Conservation (phyloP, 352 stramenopile genomes). For the Pythium dissotocum region DNA sequence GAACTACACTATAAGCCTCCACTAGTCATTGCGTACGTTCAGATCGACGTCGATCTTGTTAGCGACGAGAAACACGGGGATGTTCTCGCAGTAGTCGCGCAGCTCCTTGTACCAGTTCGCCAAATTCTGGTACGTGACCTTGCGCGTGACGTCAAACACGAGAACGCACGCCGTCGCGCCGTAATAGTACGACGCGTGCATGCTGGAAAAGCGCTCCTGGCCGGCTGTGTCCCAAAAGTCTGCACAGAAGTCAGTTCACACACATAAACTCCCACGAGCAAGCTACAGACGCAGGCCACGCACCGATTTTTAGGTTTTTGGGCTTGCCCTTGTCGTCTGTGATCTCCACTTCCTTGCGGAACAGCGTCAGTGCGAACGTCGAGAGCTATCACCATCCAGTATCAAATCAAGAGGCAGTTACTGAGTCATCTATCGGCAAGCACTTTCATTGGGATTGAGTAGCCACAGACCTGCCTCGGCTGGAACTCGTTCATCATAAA, state of each 20-base stretch:
- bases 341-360: slow-evolving; percentile 91
- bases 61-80: slow-evolving; percentile 93
- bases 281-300: neutral
- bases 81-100: slow-evolving; percentile 90
- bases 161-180: slow-evolving; percentile 93
- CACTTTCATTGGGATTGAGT: no score
- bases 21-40: slow-evolving; percentile 41
- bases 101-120: slow-evolving; percentile 92
- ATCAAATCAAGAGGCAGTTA: neutral
- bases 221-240: slow-evolving; percentile 97
- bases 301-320: slow-evolving; percentile 67
- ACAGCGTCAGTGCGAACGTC: slow-evolving; percentile 95
- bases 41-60: slow-evolving; percentile 98
- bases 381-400: slow-evolving; percentile 66
- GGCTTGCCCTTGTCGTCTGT: slow-evolving; percentile 47
- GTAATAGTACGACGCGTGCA: slow-evolving; percentile 97
- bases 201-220: slow-evolving; percentile 95
- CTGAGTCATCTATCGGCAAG: neutral
- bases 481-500: slow-evolving; percentile 97
- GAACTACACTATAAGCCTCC: neutral
- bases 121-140: slow-evolving; percentile 95
- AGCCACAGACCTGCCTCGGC: slow-evolving; percentile 56
- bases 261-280: no score
- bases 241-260: slow-evolving; percentile 17
- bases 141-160: slow-evolving; percentile 95